Percentiles rank a stretch among this genome's conserved stretches.
Conservation (phyloP, 345 rosid species). For the Acer yangbiense region DNA sequence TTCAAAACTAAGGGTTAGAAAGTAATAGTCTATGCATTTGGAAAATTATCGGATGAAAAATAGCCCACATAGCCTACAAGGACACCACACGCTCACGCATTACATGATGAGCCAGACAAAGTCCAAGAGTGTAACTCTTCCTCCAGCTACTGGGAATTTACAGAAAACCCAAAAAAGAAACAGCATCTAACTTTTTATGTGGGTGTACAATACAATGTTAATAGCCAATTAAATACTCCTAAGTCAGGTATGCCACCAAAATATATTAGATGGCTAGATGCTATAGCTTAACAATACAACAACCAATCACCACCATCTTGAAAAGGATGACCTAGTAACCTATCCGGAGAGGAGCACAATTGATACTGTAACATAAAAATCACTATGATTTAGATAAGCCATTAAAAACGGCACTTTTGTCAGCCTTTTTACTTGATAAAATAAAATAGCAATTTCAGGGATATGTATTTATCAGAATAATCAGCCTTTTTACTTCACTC, state of each 20-base stretch:
- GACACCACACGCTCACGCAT: too few relatives aligned
- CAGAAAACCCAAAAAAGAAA: background rate
- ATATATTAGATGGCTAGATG: too few relatives aligned
- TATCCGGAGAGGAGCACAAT: background rate
- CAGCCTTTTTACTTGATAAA: constrained; percentile 1
- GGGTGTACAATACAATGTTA: background rate
- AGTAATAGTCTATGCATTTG: too few relatives aligned
- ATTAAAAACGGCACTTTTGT: background rate
- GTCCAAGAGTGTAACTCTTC: background rate
- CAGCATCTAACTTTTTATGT: background rate
- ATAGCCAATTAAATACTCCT: background rate
- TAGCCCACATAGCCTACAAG: too few relatives aligned
- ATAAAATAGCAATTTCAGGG: background rate
- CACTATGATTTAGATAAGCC: background rate
- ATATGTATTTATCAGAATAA: background rate
- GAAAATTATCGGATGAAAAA: too few relatives aligned
- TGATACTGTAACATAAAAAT: background rate
- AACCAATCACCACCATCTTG: too few relatives aligned
- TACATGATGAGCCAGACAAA: too few relatives aligned
- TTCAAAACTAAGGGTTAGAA: background rate
- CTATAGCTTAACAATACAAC: too few relatives aligned
- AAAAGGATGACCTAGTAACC: too few relatives aligned
- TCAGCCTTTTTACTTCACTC: background rate
- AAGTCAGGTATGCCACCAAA: background rate
- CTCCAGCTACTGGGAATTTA: background rate